Percentiles rank a stretch among this genome's conserved stretches.
Evolutionary conservation across 164 flowering plant species (phyloP).

Genomic region (Magnolia sinica): DNA sequence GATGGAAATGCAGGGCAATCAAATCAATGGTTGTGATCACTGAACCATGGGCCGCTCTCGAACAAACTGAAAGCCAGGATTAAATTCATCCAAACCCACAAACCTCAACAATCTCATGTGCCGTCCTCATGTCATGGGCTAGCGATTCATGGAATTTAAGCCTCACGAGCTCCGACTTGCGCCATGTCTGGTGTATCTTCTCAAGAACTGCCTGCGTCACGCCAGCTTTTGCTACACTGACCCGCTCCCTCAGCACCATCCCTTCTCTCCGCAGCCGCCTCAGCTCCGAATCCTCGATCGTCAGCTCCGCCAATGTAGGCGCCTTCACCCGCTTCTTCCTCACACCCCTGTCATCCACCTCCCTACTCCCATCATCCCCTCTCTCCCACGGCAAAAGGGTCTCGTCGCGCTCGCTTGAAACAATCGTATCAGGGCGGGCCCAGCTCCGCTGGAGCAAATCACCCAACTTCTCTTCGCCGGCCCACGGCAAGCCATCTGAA

Average conservation of each 20-base stretch:
- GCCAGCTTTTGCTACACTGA: conserved; percentile 88
- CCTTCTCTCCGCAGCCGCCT: conserved; percentile 79
- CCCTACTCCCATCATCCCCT: conserved; percentile 30
- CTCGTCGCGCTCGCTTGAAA: conserved; percentile 33
- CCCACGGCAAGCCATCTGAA: conserved; percentile 24
- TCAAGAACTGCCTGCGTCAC: conserved; percentile 70
- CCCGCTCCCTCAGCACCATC: conserved; percentile 72
- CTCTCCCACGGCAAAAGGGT: conserved; percentile 82
- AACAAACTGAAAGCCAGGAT: not conserved
- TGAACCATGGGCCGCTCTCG: not conserved
- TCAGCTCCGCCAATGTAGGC: conserved; percentile 84
- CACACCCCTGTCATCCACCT: conserved; percentile 25
- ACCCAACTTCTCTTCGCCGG: conserved; percentile 69
- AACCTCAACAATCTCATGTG: conserved; percentile 92
- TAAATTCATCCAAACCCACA: conserved; percentile 13
- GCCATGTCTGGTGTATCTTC: conserved; percentile 85
- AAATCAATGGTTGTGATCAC: not conserved
- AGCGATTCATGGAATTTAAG: conserved; percentile 89
- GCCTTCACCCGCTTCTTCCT: conserved; percentile 53
- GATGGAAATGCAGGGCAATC: not conserved
- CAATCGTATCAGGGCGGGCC: conserved; percentile 63
- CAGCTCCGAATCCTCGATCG: conserved; percentile 75
- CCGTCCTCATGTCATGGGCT: conserved; percentile 85
- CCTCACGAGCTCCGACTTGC: conserved; percentile 83
- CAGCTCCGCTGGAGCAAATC: conserved; percentile 81